These are phyloP conservation scores for Coffea canephora DNA, from an alignment of 257 asterid genomes.

Conservation along the genomic window DNA sequence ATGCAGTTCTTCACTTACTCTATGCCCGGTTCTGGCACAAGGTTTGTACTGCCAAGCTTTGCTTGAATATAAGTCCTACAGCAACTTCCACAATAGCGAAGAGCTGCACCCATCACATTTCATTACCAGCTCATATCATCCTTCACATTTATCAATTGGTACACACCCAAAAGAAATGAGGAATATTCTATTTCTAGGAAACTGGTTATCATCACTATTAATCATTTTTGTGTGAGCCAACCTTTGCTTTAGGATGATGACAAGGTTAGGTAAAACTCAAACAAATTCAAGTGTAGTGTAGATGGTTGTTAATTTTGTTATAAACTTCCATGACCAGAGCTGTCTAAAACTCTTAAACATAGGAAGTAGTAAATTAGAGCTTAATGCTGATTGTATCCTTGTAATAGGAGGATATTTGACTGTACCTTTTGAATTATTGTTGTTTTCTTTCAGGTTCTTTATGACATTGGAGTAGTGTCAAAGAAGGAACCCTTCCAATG, in stretches of 20 bases:
- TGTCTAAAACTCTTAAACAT: not conserved
- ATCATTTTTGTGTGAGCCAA: not conserved
- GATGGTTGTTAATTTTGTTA: not conserved
- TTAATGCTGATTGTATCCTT: not conserved
- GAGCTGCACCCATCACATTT: not conserved
- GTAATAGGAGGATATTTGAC: not conserved
- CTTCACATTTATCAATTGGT: not conserved
- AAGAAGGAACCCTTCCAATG: slow-evolving; percentile 92
- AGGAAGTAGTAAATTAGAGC: not conserved
- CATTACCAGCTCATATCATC: not conserved
- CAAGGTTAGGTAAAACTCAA: not conserved
- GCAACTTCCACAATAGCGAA: not conserved
- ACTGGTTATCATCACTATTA: not conserved
- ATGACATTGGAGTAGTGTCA: slow-evolving; percentile 85
- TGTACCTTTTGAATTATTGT: not conserved
- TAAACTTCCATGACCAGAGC: not conserved
- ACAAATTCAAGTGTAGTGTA: not conserved
- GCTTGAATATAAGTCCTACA: not conserved
- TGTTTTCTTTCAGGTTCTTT: slow-evolving; percentile 70
- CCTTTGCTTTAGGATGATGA: not conserved
- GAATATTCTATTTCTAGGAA: not conserved
- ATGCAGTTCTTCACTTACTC: slow-evolving; percentile 99
- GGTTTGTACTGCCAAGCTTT: slow-evolving; percentile 41
- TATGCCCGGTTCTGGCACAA: slow-evolving; percentile 99
- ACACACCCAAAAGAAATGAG: not conserved